These are phyloP conservation scores for Micractinium conductrix DNA, from an alignment of 139 green algal genomes.

Conservation along the genomic window DNA sequence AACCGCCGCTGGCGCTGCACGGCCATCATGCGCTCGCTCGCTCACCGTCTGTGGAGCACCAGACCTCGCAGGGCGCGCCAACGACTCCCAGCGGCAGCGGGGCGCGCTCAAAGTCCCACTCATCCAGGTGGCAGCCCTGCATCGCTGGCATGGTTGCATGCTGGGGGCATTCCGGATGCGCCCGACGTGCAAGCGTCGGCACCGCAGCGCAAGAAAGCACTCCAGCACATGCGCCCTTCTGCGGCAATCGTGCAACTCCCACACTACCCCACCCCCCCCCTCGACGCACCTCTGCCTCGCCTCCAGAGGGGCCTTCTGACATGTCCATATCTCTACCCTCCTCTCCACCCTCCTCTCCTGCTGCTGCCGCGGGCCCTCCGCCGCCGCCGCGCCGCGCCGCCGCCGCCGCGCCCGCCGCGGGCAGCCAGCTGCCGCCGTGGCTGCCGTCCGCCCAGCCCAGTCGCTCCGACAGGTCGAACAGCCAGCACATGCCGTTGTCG, in stretches of 20 bases:
- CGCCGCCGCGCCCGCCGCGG: too few relatives aligned
- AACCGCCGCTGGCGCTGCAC: not conserved
- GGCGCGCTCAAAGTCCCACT: not conserved
- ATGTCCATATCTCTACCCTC: not conserved
- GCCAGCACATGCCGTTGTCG: slow-evolving; percentile 49
- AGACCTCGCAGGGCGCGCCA: slow-evolving; percentile 7
- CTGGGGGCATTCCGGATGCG: not conserved
- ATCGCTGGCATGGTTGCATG: not conserved
- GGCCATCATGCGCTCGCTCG: not conserved
- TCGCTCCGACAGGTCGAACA: slow-evolving; percentile 48
- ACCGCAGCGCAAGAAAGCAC: not conserved
- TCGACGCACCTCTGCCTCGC: not conserved
- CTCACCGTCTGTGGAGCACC: slow-evolving; percentile 8
- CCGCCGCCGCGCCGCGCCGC: too few relatives aligned
- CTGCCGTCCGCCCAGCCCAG: slow-evolving; percentile 53
- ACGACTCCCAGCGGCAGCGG: slow-evolving; percentile 30
- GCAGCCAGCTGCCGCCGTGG: slow-evolving; percentile 21
- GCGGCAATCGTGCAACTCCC: too few relatives aligned
- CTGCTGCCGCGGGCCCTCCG: not conserved
- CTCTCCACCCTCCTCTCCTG: too few relatives aligned
- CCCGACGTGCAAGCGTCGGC: not conserved
- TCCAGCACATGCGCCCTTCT: not conserved
- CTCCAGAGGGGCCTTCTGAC: not conserved
- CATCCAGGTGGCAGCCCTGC: slow-evolving; percentile 12
- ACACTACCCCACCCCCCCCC: not conserved